These are phyloP conservation scores for Cutaneotrichosporon sp. DNA, from an alignment of 1,284 basidiomycete genomes.

Conservation along the genomic window DNA sequence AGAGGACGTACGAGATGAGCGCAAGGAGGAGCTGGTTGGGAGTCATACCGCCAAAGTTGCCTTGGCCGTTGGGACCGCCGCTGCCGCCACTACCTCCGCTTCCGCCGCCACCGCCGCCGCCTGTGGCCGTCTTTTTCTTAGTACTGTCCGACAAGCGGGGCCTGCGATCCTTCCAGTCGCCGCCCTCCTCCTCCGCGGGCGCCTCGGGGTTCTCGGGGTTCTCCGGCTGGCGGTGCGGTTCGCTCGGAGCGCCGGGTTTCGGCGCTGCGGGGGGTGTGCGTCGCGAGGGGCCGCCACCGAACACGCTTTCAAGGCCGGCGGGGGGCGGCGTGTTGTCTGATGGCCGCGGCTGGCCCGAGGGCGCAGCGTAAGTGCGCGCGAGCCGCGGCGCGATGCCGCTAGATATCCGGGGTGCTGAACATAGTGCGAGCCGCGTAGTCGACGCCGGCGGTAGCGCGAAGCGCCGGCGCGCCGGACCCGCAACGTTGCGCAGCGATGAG, in stretches of 20 bases:
- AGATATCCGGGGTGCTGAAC: no score
- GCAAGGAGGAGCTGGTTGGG: conserved; percentile 45
- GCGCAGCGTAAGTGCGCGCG: conserved; percentile 29
- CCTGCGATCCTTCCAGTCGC: conserved; percentile 27
- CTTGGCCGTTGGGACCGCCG: conserved; percentile 23
- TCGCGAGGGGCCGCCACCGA: conserved; percentile 27
- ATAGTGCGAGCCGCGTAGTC: neutral
- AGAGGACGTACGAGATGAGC: conserved; percentile 27
- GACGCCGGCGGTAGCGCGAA: conserved; percentile 12
- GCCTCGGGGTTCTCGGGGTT: conserved; percentile 15
- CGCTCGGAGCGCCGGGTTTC: neutral
- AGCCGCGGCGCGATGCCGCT: conserved; percentile 1
- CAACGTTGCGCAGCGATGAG: conserved; percentile 8
- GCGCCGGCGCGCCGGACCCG: conserved; percentile 17
- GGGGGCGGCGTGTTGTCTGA: conserved; percentile 36
- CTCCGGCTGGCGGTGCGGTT: conserved; percentile 30
- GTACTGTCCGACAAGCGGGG: conserved; percentile 37
- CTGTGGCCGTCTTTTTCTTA: conserved; percentile 29
- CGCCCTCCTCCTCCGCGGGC: conserved; percentile 25
- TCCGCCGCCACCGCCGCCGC: conserved; percentile 31
- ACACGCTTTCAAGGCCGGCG: conserved; percentile 38
- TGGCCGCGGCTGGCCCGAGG: conserved; percentile 28
- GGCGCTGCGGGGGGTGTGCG: neutral
- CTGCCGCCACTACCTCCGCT: conserved; percentile 30
- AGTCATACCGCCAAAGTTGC: conserved; percentile 35